A percentile compares a stretch with the other conserved stretches of the same genome.
phyloP scores from a whole-genome alignment of 441 rosid species.

The Gossypium gossypioides region DNA sequence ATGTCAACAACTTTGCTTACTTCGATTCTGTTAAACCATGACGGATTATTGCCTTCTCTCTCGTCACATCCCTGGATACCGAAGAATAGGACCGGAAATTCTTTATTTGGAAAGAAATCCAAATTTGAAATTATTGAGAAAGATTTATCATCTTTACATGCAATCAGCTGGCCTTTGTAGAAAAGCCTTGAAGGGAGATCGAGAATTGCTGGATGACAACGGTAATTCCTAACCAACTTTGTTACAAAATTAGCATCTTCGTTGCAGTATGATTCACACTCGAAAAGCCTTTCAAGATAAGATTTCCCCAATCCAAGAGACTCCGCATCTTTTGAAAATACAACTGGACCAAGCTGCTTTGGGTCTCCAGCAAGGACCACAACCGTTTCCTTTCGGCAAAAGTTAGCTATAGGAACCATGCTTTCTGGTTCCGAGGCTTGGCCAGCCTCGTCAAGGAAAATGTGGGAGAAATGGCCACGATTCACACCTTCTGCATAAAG shows the following conservation, averaged over 20 bases:
- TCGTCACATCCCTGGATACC: conserved; percentile 69
- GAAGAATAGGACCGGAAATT: conserved; percentile 45
- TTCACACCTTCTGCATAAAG: conserved; percentile 37
- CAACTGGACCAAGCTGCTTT: conserved; percentile 60
- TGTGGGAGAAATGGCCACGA: conserved; percentile 49
- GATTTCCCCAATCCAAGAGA: conserved; percentile 43
- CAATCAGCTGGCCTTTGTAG: conserved; percentile 45
- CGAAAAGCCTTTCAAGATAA: conserved; percentile 49
- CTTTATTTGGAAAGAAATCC: conserved; percentile 35
- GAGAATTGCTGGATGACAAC: conserved; percentile 50
- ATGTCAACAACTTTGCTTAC: conserved; percentile 56
- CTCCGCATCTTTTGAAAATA: conserved; percentile 44
- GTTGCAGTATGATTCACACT: conserved; percentile 26
- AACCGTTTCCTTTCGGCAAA: conserved; percentile 39
- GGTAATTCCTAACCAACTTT: conserved; percentile 46
- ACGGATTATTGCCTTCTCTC: conserved; percentile 64
- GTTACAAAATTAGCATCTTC: conserved; percentile 38
- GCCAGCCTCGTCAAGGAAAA: conserved; percentile 67
- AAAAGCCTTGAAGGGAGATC: conserved; percentile 53
- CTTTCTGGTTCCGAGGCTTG: conserved; percentile 77
- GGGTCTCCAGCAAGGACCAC: conserved; percentile 70
- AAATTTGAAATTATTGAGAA: conserved; percentile 14
- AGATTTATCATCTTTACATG: conserved; percentile 42
- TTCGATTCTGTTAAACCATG: conserved; percentile 68
- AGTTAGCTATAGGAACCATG: conserved; percentile 46